A percentile compares a stretch with the other conserved stretches of the same genome.
Evolutionary conservation across 2,329 filamentous ascomycete genomes (phyloP).

Genomic region (Microascus cirrosus): DNA sequence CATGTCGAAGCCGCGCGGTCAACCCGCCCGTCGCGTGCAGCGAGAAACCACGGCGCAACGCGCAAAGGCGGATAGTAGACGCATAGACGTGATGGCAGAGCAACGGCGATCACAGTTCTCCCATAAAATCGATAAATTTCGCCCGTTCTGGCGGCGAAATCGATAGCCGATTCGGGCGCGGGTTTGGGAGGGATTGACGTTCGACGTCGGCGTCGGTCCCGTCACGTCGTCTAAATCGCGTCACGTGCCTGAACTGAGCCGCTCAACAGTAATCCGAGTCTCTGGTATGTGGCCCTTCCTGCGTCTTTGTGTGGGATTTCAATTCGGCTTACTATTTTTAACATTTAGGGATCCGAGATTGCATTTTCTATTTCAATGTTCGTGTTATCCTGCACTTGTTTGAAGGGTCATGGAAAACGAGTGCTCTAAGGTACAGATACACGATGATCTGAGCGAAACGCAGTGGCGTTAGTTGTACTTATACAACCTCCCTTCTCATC

Average conservation of each 20-base stretch:
- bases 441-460: neutral
- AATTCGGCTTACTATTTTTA: neutral
- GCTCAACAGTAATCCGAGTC: neutral
- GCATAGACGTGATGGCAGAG: conserved; percentile 23
- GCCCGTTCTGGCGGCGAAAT: conserved; percentile 24
- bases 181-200: neutral
- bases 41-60: conserved; percentile 31
- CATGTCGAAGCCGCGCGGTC: conserved; percentile 30
- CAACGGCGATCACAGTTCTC: conserved; percentile 29
- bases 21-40: conserved; percentile 33
- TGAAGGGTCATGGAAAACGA: neutral
- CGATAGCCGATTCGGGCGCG: conserved; percentile 3
- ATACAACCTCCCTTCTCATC: too few species aligned
- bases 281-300: neutral
- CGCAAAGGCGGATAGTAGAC: conserved; percentile 28
- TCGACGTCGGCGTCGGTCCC: neutral
- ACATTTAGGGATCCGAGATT: too few species aligned
- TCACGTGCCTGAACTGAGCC: neutral
- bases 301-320: neutral
- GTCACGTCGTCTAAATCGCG: conserved; percentile 1
- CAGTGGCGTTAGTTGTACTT: neutral
- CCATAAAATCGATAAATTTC: conserved; percentile 30
- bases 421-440: neutral
- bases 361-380: neutral
- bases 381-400: neutral